Percentiles rank a stretch among this genome's conserved stretches.
These are phyloP conservation scores for Cucurbita ficifolia DNA, from an alignment of 306 rosid species.

Conservation along the genomic window DNA sequence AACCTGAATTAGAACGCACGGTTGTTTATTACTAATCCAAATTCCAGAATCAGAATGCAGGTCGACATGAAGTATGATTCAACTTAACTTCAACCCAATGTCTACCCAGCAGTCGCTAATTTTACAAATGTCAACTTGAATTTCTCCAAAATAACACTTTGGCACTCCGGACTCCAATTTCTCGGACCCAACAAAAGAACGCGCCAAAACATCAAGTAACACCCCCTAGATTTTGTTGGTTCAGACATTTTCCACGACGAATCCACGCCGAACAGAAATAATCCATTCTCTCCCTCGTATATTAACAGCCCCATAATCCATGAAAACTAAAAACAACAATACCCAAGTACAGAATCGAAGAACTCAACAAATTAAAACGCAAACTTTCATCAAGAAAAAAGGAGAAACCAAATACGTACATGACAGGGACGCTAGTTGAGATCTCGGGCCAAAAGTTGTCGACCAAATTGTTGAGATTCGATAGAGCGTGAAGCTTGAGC, in stretches of 20 bases:
- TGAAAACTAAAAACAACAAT: background rate
- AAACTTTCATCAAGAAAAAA: background rate
- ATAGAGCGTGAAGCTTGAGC: constrained; percentile 82
- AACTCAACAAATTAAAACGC: background rate
- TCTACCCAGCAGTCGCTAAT: background rate
- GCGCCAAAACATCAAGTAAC: background rate
- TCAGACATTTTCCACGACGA: background rate
- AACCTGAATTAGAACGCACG: background rate
- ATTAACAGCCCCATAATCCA: background rate
- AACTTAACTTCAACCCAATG: background rate
- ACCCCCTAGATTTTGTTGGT: background rate
- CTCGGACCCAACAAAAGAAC: background rate
- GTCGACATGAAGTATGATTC: background rate
- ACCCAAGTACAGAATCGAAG: background rate
- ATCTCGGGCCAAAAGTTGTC: constrained; percentile 97
- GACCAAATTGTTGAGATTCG: constrained; percentile 78
- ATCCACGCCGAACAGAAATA: background rate
- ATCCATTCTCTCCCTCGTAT: background rate
- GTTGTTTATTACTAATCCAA: background rate
- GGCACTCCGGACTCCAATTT: background rate
- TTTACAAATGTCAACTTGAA: background rate
- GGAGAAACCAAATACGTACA: constrained; percentile 28
- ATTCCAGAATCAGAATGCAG: background rate
- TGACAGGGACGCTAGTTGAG: constrained; percentile 87
- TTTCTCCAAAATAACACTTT: background rate